Evolutionary conservation across 2,329 filamentous ascomycete species (phyloP).

Genomic region (Dichotomopilus funicola): DNA sequence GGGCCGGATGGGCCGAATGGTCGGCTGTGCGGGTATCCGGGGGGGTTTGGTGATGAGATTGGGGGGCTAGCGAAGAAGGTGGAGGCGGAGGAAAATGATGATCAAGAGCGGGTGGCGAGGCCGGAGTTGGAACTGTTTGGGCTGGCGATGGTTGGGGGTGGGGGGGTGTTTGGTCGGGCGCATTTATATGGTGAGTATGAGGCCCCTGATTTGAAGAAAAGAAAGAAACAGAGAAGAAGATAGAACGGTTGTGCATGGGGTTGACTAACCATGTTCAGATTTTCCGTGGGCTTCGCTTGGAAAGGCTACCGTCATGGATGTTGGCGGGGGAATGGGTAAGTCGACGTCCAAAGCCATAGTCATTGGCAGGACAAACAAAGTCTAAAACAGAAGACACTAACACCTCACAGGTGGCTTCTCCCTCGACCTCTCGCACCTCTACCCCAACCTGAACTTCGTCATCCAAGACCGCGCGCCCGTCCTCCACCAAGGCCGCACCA

Average conservation of each 20-base stretch:
- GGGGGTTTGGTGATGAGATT: not conserved
- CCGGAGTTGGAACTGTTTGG: not conserved
- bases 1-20: not conserved
- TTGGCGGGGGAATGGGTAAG: not conserved
- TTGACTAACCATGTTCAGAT: not conserved
- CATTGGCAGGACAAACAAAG: no score
- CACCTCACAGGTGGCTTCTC: not conserved
- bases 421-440: not conserved
- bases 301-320: not conserved
- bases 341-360: not conserved
- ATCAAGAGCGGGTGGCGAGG: not conserved
- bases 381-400: not conserved
- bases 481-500: not conserved
- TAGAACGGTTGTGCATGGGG: no score
- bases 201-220: no score
- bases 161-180: not conserved
- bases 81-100: not conserved
- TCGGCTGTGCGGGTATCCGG: not conserved
- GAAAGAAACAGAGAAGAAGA: no score
- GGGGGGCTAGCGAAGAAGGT: not conserved
- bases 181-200: not conserved
- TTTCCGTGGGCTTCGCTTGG: not conserved
- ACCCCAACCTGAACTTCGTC: not conserved
- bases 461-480: not conserved
- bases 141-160: not conserved